Evolutionary conservation across 148 eudicot species (phyloP).

Genomic region (Silene conica): DNA sequence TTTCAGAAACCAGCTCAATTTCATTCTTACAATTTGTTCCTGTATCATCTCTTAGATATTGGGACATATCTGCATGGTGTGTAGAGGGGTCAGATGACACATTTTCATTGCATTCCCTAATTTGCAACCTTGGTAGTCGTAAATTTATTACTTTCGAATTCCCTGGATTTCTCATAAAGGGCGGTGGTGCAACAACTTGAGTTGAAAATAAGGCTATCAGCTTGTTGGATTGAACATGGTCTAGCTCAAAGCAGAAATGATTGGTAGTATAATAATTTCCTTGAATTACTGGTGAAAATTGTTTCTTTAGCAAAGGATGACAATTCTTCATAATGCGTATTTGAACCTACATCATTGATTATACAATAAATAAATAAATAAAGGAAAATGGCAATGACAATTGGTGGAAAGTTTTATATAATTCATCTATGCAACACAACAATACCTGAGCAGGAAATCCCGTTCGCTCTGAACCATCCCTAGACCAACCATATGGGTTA

Average conservation of each 20-base stretch:
- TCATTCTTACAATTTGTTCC: slow-evolving; percentile 30
- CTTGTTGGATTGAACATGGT: slow-evolving; percentile 58
- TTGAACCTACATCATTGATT: slow-evolving; percentile 41
- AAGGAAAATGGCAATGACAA: not conserved
- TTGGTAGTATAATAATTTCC: slow-evolving; percentile 45
- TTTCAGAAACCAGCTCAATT: slow-evolving; percentile 39
- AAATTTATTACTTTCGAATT: slow-evolving; percentile 23
- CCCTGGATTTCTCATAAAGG: slow-evolving; percentile 22
- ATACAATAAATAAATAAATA: too few relatives aligned
- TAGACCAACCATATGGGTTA: slow-evolving; percentile 73
- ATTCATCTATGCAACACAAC: slow-evolving; percentile 2
- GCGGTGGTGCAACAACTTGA: slow-evolving; percentile 41
- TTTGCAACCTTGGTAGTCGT: slow-evolving; percentile 15
- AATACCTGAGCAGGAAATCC: slow-evolving; percentile 78
- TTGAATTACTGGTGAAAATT: slow-evolving; percentile 52
- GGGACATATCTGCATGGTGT: slow-evolving; percentile 21
- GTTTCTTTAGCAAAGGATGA: slow-evolving; percentile 45
- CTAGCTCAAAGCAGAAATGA: slow-evolving; percentile 75
- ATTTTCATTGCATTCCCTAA: slow-evolving; percentile 25
- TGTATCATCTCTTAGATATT: slow-evolving; percentile 20
- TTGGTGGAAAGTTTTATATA: not conserved
- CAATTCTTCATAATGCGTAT: slow-evolving; percentile 42
- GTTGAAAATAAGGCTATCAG: slow-evolving; percentile 46
- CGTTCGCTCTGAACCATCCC: slow-evolving; percentile 57
- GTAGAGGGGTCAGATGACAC: slow-evolving; percentile 23